Evolutionary conservation across 129 eudicot genomes (phyloP), one percentile per base, ranked within the genome.

Genomic region (Saposhnikovia divaricata): DNA sequence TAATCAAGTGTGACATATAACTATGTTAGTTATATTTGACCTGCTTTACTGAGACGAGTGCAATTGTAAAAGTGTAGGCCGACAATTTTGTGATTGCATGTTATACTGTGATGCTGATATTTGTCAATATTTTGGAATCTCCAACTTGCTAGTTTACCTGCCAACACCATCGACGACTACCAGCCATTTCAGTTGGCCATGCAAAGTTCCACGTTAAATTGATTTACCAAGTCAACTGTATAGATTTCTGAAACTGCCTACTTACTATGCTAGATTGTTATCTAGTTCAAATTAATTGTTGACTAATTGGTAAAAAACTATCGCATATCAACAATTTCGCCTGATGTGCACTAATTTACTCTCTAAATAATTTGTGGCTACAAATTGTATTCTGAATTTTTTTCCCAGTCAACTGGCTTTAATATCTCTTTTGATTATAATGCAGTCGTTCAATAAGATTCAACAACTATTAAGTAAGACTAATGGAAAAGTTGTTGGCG

Each of bases 401-500:
- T 42, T 57, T 53, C 42, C 21, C 80, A 23, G 13, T 18, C 8
- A 12, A 21, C 80, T 55, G 72, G 50, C 19, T 31, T 43, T 48
- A n/a, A 51, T 48, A 6, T n/a, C 74, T 37, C 65, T 45, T 28
- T 31, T 38, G 13, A 39, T 25, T 34, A 11, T 44, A 75, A 55
- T 75, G 85, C 90, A 93, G 98, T 87, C 96, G 43, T 93, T 93
- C 87, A 93, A 91, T 85, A 92, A 91, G 90, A 73, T 93, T 66
- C 97, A 93, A 82, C 89, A 83, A 86, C 86, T 93, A 69, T 90
- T 93, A 76, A 86, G 90, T 86, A 91, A 93, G 87, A 93, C 91
- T 80, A 90, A 91, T 73, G 98, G 98, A 80, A 91, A 91, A 86
- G 93, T 93, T 78, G 95, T 93, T 19, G 96, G 94, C 10, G 98